Conservation (phyloP, 352 stramenopile genomes). For the Elongisporangium senticosum region DNA sequence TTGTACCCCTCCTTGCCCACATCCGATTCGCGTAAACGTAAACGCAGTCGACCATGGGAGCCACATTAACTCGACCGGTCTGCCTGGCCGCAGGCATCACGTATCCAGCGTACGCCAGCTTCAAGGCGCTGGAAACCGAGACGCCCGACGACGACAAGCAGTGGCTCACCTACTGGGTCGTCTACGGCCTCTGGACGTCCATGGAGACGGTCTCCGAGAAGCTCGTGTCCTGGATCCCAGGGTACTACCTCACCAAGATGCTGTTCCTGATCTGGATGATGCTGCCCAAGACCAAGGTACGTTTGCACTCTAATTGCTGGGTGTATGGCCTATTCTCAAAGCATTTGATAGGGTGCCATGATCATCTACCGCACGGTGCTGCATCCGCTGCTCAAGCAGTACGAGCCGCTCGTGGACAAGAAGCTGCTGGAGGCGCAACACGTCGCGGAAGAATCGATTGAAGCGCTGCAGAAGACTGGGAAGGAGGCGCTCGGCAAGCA, state of each 20-base stretch:
- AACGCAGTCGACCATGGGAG: constrained; percentile 27
- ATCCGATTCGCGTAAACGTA: not conserved
- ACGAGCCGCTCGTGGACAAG: constrained; percentile 61
- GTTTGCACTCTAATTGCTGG: not conserved
- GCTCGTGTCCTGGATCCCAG: constrained; percentile 78
- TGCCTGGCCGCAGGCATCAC: constrained; percentile 46
- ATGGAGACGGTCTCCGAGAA: constrained; percentile 72
- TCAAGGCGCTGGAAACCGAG: constrained; percentile 64
- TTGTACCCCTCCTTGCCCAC: not conserved
- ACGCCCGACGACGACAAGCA: constrained; percentile 59
- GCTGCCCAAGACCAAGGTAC: constrained; percentile 86
- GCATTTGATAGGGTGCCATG: constrained; percentile 36
- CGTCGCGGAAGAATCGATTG: constrained; percentile 37
- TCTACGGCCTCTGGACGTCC: constrained; percentile 93
- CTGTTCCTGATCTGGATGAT: constrained; percentile 96
- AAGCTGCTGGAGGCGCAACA: constrained; percentile 51
- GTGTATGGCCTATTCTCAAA: not conserved
- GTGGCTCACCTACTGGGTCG: constrained; percentile 95
- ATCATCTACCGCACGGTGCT: constrained; percentile 60
- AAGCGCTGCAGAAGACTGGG: constrained; percentile 41
- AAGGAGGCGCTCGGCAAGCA: constrained; percentile 42
- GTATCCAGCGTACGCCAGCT: constrained; percentile 69
- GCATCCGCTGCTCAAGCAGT: constrained; percentile 59
- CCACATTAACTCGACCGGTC: constrained; percentile 42
- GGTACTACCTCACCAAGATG: constrained; percentile 94